Evolutionary conservation across 2,329 filamentous ascomycete genomes (phyloP).

Genomic region (Exophiala alcalophila): DNA sequence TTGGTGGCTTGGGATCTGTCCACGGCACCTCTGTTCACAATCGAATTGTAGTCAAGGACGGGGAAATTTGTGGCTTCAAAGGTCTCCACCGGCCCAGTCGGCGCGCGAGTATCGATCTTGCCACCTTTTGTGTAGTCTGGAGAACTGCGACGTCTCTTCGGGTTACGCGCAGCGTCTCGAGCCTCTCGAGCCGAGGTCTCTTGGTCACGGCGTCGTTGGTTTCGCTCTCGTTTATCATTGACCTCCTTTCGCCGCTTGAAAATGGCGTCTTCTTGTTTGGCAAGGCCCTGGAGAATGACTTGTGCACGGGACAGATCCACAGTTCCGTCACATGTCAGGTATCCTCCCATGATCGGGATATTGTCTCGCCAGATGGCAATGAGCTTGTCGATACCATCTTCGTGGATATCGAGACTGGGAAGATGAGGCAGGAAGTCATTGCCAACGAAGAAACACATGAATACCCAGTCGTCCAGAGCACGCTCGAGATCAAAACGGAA

Average conservation of each 20-base stretch:
- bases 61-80: slow-evolving; percentile 26
- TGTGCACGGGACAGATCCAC: slow-evolving; percentile 86
- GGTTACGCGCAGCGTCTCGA: slow-evolving; percentile 34
- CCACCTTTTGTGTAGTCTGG: slow-evolving; percentile 40
- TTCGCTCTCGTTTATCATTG: slow-evolving; percentile 78
- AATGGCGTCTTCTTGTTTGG: slow-evolving; percentile 89
- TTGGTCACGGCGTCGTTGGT: slow-evolving; percentile 72
- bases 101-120: slow-evolving; percentile 29
- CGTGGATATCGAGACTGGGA: slow-evolving; percentile 93
- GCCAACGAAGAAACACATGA: slow-evolving; percentile 98
- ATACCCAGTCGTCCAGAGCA: slow-evolving; percentile 96
- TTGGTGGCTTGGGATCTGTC: slow-evolving; percentile 76
- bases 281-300: slow-evolving; percentile 80
- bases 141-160: slow-evolving; percentile 45
- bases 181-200: slow-evolving; percentile 58
- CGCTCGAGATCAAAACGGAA: slow-evolving; percentile 93
- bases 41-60: slow-evolving; percentile 78
- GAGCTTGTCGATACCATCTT: slow-evolving; percentile 93
- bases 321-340: slow-evolving; percentile 90
- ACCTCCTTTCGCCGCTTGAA: slow-evolving; percentile 83
- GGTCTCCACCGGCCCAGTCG: slow-evolving; percentile 44
- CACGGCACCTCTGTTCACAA: slow-evolving; percentile 68
- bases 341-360: slow-evolving; percentile 85
- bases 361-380: slow-evolving; percentile 98
- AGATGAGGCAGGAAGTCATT: slow-evolving; percentile 98